Base-by-base conservation (phyloP, 2,329 filamentous ascomycete species). In the Penicillium sp. region DNA sequence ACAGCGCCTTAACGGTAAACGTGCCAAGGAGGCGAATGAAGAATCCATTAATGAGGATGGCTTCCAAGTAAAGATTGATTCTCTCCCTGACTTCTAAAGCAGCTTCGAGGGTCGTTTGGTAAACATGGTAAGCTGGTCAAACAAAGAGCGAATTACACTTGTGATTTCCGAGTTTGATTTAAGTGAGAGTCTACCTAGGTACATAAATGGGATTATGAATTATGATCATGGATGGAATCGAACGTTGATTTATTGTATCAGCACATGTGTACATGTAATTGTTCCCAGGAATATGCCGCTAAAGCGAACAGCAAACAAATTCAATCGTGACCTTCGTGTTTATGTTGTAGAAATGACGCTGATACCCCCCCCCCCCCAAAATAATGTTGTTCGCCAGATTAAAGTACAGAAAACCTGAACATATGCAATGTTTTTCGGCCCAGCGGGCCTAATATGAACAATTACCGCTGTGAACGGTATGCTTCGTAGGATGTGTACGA, bases 401-500 rank as follows among this genome's bases (percentile, higher is more conserved):
- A 39, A 39, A 53, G 32, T 41, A 47, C 43, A 53, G 14, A 40
- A 40, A 29, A n/a, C n/a, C n/a, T 41, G 32, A 16, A 42, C 26
- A 43, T 26, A 48, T 53, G 36, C 23, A 48, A 40, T 14, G 34
- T 14, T n/a, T 32, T 36, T 36, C 14, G 27, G 30, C 36, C 26
- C 19, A 29, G 6, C 10, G 39, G 9, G 29, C n/a, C 36, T 8
- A 7, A 35, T 48, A 34, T 35, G 11, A 23, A 34, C 30, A 41
- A 55, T 51, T 55, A 69, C 43, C 63, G 58, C 43, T 56, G 40
- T 23, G 44, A 51, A 11, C 71, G 69, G 52, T 70, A 74, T 34
- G 67, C 58, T 9, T 74, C 71, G 52, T 74, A 73, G 13, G 71
- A 72, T 4, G 66, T 72, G 35, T 66, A 61, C 5, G 44, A 48